Evolutionary conservation across 768 basidiomycete genomes (phyloP), one percentile per base, ranked within the genome.

Genomic region (Rhodotorula graminis): DNA sequence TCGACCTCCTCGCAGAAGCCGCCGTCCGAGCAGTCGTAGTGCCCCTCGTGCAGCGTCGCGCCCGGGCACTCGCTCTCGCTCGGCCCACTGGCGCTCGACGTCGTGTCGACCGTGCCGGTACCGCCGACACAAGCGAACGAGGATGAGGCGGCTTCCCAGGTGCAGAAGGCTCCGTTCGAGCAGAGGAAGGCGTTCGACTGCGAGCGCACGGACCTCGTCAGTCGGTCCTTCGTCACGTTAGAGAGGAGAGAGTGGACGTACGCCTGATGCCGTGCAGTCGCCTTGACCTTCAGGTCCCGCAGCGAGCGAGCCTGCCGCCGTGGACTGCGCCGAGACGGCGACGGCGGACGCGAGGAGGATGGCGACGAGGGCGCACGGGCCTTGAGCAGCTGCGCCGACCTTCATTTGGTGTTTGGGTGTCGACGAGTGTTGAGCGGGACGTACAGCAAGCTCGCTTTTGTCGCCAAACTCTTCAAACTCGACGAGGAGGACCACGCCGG

Each of bases 11-110:
- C 75, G 64, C 75, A 76, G 40, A 65, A 65, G 8, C 59, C 61
- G 27, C 75, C 75, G 29, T 76, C 67, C 14, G 56, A 40, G 66
- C 75, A 76, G 49, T 76, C 75, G 49, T 44, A 76, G 44, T 76
- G 75, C n/a, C 56, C 72, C 0, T 6, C 19, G 29, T 76, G 75
- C 37, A 62, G 27, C 4, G 46, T 58, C 9, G 25, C 50, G 1
- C 27, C 50, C 4, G 50, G 50, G 61, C 74, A 76, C 1, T 49
- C n/a, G 15, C 64, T 53, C 3, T 64, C 67, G 1, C 68, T 68
- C 5, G 72, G 72, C 11, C 18, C 46, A 18, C 31, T 11, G 23
- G 12, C 12, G 9, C 25, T 21, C 29, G n/a, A 16, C 47, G 33
- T 2, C 8, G 7, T 56, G 14, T 53, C 61, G 37, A 49, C 67